These are phyloP conservation scores for Fagus sylvatica DNA, from an alignment of 306 rosid genomes.

Conservation along the genomic window DNA sequence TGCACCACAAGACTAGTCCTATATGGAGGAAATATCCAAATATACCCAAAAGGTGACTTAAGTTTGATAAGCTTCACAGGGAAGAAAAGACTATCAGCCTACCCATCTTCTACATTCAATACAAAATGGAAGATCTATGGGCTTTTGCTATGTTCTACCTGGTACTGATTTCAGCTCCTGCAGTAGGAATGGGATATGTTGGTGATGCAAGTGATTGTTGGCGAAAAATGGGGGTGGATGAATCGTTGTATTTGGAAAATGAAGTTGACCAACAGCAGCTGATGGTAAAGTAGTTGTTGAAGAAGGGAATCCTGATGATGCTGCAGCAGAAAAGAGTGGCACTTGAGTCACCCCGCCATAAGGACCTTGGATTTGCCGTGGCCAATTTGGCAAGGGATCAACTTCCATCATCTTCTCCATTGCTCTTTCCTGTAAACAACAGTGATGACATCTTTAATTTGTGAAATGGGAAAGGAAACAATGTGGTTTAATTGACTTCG, in stretches of 20 bases:
- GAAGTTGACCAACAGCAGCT: conserved; percentile 58
- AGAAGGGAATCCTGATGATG: conserved; percentile 99
- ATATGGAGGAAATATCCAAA: neutral
- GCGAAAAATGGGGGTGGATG: conserved; percentile 46
- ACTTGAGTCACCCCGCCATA: conserved; percentile 45
- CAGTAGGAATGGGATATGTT: conserved; percentile 51
- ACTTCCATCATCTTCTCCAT: conserved; percentile 62
- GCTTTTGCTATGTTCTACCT: conserved; percentile 20
- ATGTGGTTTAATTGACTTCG: neutral
- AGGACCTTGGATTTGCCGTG: conserved; percentile 60
- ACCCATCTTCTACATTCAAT: conserved; percentile 11
- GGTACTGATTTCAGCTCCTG: conserved; percentile 47
- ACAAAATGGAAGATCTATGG: conserved; percentile 10
- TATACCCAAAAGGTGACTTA: neutral
- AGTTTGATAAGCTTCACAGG: conserved; percentile 24
- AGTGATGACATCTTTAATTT: neutral
- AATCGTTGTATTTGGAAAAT: conserved; percentile 43
- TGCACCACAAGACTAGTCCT: neutral
- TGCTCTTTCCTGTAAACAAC: conserved; percentile 72
- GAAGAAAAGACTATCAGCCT: conserved; percentile 13
- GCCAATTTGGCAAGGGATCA: conserved; percentile 52
- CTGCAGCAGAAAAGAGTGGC: conserved; percentile 85
- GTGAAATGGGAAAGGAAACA: neutral
- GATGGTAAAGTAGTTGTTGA: conserved; percentile 42
- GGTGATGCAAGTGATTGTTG: conserved; percentile 42